These are phyloP conservation scores for Rhododendron simsii DNA, from an alignment of 148 eudicot species.

Conservation along the genomic window DNA sequence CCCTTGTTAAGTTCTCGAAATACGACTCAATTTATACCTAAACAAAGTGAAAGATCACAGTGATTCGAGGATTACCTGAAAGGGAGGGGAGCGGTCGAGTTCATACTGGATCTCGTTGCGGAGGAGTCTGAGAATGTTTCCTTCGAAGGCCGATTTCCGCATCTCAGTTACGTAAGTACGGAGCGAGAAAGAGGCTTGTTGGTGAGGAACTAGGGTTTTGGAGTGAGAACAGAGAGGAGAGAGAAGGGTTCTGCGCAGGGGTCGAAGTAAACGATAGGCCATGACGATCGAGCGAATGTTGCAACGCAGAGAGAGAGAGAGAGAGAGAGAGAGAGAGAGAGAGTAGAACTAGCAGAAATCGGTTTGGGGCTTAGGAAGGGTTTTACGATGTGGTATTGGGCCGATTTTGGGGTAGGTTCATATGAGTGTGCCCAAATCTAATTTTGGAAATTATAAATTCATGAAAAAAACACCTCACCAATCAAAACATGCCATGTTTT, in stretches of 20 bases:
- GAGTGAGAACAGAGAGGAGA: constrained; percentile 8
- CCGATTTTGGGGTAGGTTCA: too few relatives aligned
- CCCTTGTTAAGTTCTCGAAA: neutral
- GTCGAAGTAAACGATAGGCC: constrained; percentile 42
- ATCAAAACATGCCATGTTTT: neutral
- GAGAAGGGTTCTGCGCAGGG: constrained; percentile 30
- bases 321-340: neutral
- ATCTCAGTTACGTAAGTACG: constrained; percentile 39
- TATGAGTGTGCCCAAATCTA: too few relatives aligned
- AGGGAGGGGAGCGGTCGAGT: constrained; percentile 44
- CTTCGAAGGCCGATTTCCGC: constrained; percentile 66
- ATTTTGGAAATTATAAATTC: too few relatives aligned
- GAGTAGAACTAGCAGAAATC: neutral
- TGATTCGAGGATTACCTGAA: constrained; percentile 33
- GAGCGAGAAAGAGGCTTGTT: neutral
- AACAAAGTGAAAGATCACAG: neutral
- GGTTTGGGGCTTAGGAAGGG: constrained; percentile 18
- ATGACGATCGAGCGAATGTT: constrained; percentile 16
- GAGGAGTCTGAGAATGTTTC: constrained; percentile 54
- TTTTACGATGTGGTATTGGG: neutral
- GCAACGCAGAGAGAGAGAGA: neutral
- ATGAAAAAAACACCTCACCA: too few relatives aligned
- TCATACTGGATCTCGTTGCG: constrained; percentile 81
- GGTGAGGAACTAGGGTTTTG: constrained; percentile 10
- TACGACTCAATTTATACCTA: neutral